Evolutionary conservation across 2,329 filamentous ascomycete genomes (phyloP).

Genomic region (Ophiocordyceps camponoti-floridani): DNA sequence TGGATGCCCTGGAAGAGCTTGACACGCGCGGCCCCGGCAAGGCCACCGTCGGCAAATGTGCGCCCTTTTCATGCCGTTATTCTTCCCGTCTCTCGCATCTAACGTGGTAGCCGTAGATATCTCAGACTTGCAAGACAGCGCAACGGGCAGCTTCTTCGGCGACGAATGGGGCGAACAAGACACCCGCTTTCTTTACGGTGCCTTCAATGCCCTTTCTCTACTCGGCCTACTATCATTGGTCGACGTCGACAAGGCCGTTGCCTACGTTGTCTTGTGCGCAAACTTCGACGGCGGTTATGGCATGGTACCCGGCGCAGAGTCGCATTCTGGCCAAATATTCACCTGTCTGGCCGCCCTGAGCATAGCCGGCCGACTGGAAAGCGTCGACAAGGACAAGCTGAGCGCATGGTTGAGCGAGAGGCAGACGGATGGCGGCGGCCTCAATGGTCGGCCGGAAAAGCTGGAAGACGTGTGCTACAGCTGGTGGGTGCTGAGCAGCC

Average conservation of each 20-base stretch:
- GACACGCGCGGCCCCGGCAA: conserved; percentile 49
- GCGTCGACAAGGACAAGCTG: conserved; percentile 67
- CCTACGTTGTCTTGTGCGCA: conserved; percentile 62
- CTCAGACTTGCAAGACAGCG: conserved; percentile 58
- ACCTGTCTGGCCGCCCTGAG: conserved; percentile 78
- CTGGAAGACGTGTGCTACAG: conserved; percentile 94
- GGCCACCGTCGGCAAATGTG: conserved; percentile 62
- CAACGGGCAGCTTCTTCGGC: conserved; percentile 76
- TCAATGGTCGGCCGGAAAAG: conserved; percentile 93
- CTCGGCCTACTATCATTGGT: conserved; percentile 56
- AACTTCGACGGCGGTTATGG: conserved; percentile 96
- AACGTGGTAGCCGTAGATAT: conserved; percentile 36
- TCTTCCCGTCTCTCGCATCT: conserved; percentile 4
- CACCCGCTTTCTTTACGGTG: conserved; percentile 83
- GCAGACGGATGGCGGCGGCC: conserved; percentile 68
- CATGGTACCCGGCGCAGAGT: conserved; percentile 75
- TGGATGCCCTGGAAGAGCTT: conserved; percentile 71
- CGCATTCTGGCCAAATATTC: conserved; percentile 89
- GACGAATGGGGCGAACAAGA: conserved; percentile 96
- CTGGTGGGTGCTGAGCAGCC: conserved; percentile 92
- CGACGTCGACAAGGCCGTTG: conserved; percentile 63
- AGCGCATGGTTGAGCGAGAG: conserved; percentile 86
- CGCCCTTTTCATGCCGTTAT: conserved; percentile 15
- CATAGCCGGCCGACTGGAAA: conserved; percentile 66
- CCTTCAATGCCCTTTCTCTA: conserved; percentile 76